Conservation (phyloP, 176 grass and related monocot genomes). For the Musa beccarii region DNA sequence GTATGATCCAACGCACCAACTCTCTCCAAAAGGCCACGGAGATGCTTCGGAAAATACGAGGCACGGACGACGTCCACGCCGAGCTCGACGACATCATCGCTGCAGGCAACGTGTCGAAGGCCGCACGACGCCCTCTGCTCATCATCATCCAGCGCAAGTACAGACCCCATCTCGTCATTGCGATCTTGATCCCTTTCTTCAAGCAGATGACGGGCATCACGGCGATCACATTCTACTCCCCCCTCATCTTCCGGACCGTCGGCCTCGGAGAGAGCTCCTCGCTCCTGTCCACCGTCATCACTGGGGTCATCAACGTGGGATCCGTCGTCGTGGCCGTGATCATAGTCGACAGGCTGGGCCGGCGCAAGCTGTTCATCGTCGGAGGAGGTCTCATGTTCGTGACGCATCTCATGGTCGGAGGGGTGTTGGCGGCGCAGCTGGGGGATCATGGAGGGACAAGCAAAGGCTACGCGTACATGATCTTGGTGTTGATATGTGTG, state of each 20-base stretch:
- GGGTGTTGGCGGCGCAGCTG: neutral
- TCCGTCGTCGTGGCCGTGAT: neutral
- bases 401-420: neutral
- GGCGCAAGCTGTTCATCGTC: neutral
- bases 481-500: neutral
- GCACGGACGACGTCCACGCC: neutral
- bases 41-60: neutral
- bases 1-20: neutral
- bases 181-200: neutral
- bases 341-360: neutral
- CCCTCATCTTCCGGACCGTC: neutral
- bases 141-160: neutral
- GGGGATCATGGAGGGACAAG: neutral
- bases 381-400: neutral
- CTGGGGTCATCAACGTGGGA: neutral
- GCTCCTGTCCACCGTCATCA: neutral
- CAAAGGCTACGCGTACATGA: neutral
- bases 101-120: neutral
- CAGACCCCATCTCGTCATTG: neutral
- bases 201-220: conserved; percentile 3
- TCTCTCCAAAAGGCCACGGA: neutral
- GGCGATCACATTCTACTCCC: neutral
- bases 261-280: neutral
- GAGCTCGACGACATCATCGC: neutral
- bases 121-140: neutral